Evolutionary conservation across 345 rosid species (phyloP).

Genomic region (Sisymbrium altissimum): DNA sequence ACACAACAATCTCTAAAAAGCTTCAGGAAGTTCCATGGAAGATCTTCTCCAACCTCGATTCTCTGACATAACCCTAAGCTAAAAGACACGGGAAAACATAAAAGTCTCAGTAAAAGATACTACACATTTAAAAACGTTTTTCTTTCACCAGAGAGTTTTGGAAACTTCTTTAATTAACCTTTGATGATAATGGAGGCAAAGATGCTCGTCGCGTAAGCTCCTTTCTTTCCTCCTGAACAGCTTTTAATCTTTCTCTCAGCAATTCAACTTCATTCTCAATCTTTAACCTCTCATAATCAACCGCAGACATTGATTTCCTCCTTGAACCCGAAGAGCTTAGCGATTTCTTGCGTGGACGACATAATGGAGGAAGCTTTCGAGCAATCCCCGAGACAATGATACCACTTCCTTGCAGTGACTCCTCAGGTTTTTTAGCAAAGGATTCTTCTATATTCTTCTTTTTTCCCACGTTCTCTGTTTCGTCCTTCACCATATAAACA

Average conservation of each 20-base stretch:
- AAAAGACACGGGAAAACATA: conserved; percentile 19
- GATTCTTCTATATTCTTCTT: conserved; percentile 28
- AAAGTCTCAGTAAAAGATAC: neutral
- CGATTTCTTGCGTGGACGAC: conserved; percentile 33
- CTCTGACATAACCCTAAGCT: conserved; percentile 51
- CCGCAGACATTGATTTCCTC: conserved; percentile 72
- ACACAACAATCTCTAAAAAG: neutral
- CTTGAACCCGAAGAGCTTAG: conserved; percentile 32
- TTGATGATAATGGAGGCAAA: conserved; percentile 51
- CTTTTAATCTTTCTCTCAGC: conserved; percentile 58
- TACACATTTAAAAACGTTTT: neutral
- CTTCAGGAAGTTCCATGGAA: conserved; percentile 40
- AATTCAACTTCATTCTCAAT: conserved; percentile 67
- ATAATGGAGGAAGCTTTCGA: conserved; percentile 40
- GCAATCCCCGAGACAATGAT: conserved; percentile 39
- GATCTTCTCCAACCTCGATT: conserved; percentile 44
- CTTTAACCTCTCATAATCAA: conserved; percentile 69
- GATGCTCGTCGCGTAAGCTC: conserved; percentile 53
- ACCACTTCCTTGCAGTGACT: conserved; percentile 25
- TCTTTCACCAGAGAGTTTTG: neutral
- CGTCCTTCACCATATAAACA: conserved; percentile 37
- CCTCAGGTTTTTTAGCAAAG: conserved; percentile 16
- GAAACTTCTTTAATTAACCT: conserved; percentile 37
- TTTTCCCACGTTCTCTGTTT: conserved; percentile 28
- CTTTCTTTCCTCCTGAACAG: conserved; percentile 58